These are phyloP conservation scores for Lactarius hatsudake DNA, from an alignment of 768 basidiomycete species.

Conservation along the genomic window DNA sequence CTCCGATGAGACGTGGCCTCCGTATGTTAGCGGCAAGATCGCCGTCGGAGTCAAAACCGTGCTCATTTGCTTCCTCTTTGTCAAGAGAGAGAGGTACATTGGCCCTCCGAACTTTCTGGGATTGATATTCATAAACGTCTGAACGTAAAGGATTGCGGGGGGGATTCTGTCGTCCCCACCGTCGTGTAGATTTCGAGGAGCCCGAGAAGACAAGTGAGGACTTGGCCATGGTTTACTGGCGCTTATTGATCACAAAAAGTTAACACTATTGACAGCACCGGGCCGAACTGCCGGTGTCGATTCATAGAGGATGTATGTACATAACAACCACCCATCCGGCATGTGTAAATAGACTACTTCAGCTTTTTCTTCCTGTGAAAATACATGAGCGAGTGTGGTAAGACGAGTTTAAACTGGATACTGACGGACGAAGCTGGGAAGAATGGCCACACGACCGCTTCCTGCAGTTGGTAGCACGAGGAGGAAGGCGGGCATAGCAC, in stretches of 20 bases:
- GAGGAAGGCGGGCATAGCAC: constrained; percentile 99
- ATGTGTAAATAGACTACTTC: constrained; percentile 57
- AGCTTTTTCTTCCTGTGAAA: constrained; percentile 86
- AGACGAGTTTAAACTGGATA: constrained; percentile 30
- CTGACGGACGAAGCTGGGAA: constrained; percentile 87
- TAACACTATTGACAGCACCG: neutral
- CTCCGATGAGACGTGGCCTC: constrained; percentile 40
- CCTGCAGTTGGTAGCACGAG: constrained; percentile 99
- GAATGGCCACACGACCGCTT: constrained; percentile 92
- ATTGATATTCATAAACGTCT: constrained; percentile 67
- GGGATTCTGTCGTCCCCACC: constrained; percentile 33
- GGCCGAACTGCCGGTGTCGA: constrained; percentile 3
- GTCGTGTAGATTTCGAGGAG: constrained; percentile 40
- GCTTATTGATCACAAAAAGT: neutral
- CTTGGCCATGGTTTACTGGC: neutral
- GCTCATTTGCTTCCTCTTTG: constrained; percentile 46
- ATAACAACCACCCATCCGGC: constrained; percentile 6
- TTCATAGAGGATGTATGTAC: neutral
- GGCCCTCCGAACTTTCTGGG: constrained; percentile 48
- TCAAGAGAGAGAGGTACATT: constrained; percentile 55
- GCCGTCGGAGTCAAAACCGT: constrained; percentile 35
- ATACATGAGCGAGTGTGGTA: neutral
- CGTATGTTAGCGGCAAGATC: constrained; percentile 35
- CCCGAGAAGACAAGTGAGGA: neutral
- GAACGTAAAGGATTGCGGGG: constrained; percentile 27